Conservation (phyloP, 1,284 basidiomycete species). For the Leccinum fallax region DNA sequence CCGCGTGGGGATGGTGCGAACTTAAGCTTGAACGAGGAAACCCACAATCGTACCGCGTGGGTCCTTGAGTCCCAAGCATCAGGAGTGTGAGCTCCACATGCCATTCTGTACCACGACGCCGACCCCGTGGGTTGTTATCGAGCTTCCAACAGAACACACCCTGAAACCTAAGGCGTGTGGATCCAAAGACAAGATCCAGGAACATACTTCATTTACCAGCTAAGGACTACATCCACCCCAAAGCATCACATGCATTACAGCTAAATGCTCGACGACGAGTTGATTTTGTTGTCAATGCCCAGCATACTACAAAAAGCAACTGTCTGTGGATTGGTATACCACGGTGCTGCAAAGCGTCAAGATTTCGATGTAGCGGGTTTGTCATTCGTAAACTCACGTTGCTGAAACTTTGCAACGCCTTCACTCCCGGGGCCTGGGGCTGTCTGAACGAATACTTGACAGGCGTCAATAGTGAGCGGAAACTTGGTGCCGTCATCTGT, state of each 20-base stretch:
- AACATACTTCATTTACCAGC: background rate
- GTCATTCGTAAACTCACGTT: slow-evolving; percentile 48
- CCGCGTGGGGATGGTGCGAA: too few species aligned
- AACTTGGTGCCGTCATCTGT: slow-evolving; percentile 30
- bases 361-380: background rate
- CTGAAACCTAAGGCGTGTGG: background rate
- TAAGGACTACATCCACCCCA: background rate
- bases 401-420: slow-evolving; percentile 39
- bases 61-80: slow-evolving; percentile 44
- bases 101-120: slow-evolving; percentile 33
- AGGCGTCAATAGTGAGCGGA: slow-evolving; percentile 39
- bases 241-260: background rate
- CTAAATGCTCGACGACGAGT: slow-evolving; percentile 37
- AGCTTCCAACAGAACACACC: background rate
- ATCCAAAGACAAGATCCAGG: background rate
- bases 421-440: slow-evolving; percentile 64
- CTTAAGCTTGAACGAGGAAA: too few species aligned
- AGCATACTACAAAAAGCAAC: slow-evolving; percentile 83
- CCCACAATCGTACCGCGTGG: too few species aligned
- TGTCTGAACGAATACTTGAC: slow-evolving; percentile 75
- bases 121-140: slow-evolving; percentile 6
- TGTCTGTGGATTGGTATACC: slow-evolving; percentile 87
- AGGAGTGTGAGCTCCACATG: slow-evolving; percentile 30
- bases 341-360: slow-evolving; percentile 19
- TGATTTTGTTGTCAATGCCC: slow-evolving; percentile 80